Conservation (phyloP, 371 early-diverging fungal species). For the Blakeslea trispora region DNA sequence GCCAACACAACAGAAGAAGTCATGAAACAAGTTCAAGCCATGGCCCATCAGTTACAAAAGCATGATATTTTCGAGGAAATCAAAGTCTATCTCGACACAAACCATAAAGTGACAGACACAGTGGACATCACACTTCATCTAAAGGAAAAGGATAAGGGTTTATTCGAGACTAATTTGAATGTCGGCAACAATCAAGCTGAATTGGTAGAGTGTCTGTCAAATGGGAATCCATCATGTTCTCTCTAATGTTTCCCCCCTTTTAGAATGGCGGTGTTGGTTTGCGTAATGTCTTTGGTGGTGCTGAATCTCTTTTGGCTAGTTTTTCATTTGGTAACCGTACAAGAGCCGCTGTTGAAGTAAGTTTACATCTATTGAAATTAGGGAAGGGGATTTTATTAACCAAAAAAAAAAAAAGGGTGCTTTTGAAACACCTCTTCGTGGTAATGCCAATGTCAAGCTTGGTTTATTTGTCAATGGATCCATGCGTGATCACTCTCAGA, state of each 20-base stretch:
- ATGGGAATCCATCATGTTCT: neutral
- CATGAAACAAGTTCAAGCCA: slow-evolving; percentile 57
- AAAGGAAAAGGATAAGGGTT: slow-evolving; percentile 42
- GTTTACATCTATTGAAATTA: too few relatives aligned
- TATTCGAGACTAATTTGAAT: slow-evolving; percentile 33
- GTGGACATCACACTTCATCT: slow-evolving; percentile 67
- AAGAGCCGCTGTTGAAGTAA: slow-evolving; percentile 69
- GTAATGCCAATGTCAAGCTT: slow-evolving; percentile 35
- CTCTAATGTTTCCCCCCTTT: neutral
- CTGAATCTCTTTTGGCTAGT: slow-evolving; percentile 69
- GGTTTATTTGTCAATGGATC: slow-evolving; percentile 39
- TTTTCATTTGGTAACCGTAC: slow-evolving; percentile 72
- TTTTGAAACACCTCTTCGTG: slow-evolving; percentile 38
- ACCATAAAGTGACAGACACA: slow-evolving; percentile 42
- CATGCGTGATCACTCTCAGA: slow-evolving; percentile 43
- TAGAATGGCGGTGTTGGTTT: slow-evolving; percentile 62
- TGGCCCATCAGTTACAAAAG: slow-evolving; percentile 62
- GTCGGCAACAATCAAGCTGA: slow-evolving; percentile 44
- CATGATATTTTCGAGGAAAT: slow-evolving; percentile 81
- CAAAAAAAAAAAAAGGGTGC: too few relatives aligned
- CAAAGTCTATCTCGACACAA: slow-evolving; percentile 64
- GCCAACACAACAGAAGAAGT: slow-evolving; percentile 66
- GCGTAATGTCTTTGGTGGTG: slow-evolving; percentile 83
- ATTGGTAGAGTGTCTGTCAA: slow-evolving; percentile 41
- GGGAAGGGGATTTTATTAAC: too few relatives aligned